Percentiles rank a stretch among this genome's conserved stretches.
phyloP scores from a whole-genome alignment of 2,329 filamentous ascomycete genomes.

The Huntiella moniliformis region DNA sequence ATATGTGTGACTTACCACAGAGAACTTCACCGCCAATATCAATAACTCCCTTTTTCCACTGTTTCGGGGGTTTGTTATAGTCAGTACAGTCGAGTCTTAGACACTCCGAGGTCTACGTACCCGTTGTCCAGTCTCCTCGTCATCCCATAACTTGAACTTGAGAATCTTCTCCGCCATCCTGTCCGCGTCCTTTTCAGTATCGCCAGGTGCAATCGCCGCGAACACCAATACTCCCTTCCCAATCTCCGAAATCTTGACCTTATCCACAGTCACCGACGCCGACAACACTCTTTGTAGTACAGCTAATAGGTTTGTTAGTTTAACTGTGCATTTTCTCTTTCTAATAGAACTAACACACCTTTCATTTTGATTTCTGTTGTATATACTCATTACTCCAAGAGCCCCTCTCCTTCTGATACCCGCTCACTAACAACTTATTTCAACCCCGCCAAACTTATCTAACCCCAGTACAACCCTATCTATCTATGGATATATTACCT shows the following conservation, averaged over 20 bases:
- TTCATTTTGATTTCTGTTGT: slow-evolving; percentile 9
- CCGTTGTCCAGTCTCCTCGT: slow-evolving; percentile 44
- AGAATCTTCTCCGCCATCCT: slow-evolving; percentile 68
- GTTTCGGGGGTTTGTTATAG: not conserved
- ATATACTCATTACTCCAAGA: not conserved
- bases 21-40: slow-evolving; percentile 84
- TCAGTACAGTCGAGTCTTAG: too few species aligned
- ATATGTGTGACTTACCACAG: slow-evolving; percentile 49
- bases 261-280: slow-evolving; percentile 87
- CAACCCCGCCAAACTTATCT: not conserved
- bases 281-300: slow-evolving; percentile 88
- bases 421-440: not conserved
- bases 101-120: slow-evolving; percentile 23
- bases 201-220: slow-evolving; percentile 75
- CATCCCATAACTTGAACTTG: slow-evolving; percentile 84
- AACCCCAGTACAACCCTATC: not conserved
- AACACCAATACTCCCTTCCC: slow-evolving; percentile 79
- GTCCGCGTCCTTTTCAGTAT: slow-evolving; percentile 77
- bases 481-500: not conserved
- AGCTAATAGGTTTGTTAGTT: slow-evolving; percentile 33
- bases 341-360: not conserved
- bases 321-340: not conserved
- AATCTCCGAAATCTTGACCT: slow-evolving; percentile 75
- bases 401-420: not conserved
- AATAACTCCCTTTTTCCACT: slow-evolving; percentile 83